Evolutionary conservation across 208 protist species (phyloP), one percentile per base, ranked within the genome.

Genomic region (Vickermania ingenoplastis): DNA sequence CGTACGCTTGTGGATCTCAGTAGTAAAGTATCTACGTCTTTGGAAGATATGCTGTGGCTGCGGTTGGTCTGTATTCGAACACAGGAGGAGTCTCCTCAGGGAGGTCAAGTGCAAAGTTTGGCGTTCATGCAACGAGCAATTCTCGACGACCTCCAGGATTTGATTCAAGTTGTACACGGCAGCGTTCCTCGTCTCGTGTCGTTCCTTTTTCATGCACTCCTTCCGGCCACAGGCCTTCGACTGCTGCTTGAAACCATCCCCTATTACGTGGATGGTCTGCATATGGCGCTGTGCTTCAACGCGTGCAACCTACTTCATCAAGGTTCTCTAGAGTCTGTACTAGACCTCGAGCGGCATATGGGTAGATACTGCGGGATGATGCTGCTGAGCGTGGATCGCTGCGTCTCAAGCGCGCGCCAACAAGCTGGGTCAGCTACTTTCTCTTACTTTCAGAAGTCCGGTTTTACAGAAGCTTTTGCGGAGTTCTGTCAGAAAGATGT

Each of bases 201-300:
- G 0, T 78, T 92, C 25, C 57, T 92, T 13, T 54, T 90, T 23
- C 82, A 90, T 60, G 80, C 80, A 21, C 56, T 89, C 30, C 66
- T 92, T 27, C 82, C 80, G 36, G 85, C 80, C 5, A 77, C 83
- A 7, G 82, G 70, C 7, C 67, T 90, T 57, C 81, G 86, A 3
- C 65, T 88, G 14, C 69, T 92, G 24, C 72, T 86, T 31, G 82
- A 86, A 27, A 69, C 75, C 49, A 73, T 65, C 51, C 61, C 41
- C 30, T 85, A 79, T 11, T 75, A 83, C 57, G 66, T 89, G 5
- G 86, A 92, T 63, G 86, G 80, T 28, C 59, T 92, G 29, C 86
- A 92, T 65, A 63, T 90, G 52, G 75, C 75, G 2, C 63, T 92
- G 51, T 90, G 81, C 60, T 88, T 89, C 70, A 77, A 79, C 57